Percentiles rank a stretch among this genome's conserved stretches.
These are phyloP conservation scores for Capsicum pubescens DNA, from an alignment of 257 asterid genomes.

Conservation along the genomic window DNA sequence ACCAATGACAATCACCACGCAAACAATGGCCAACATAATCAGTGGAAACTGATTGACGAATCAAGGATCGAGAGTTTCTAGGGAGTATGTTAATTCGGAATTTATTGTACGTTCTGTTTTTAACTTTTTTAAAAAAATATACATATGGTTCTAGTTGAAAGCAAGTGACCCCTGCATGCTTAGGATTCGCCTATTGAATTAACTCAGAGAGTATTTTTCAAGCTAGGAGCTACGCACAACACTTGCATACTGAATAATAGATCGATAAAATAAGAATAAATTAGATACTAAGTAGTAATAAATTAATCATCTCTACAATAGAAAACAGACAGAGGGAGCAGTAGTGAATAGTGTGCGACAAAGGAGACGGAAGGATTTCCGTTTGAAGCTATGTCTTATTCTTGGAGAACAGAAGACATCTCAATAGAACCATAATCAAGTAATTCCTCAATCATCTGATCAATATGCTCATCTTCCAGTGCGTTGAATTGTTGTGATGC, in stretches of 20 bases:
- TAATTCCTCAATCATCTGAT: slow-evolving; percentile 77
- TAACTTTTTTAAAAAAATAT: too few species aligned
- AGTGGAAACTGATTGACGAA: too few species aligned
- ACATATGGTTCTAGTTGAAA: neutral
- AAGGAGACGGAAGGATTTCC: neutral
- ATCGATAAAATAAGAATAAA: too few species aligned
- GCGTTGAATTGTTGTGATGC: slow-evolving; percentile 42
- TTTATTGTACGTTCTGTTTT: too few species aligned
- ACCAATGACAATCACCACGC: too few species aligned
- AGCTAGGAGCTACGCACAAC: neutral
- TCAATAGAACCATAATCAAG: slow-evolving; percentile 65
- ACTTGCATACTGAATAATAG: too few species aligned
- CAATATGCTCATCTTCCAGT: slow-evolving; percentile 67
- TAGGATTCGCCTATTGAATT: neutral
- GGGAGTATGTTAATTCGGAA: too few species aligned
- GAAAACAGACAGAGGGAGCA: too few species aligned
- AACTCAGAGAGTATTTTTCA: neutral
- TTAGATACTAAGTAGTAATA: too few species aligned
- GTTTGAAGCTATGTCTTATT: slow-evolving; percentile 27
- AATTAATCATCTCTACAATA: too few species aligned
- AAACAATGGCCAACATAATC: too few species aligned
- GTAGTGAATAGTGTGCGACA: neutral
- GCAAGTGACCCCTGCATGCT: neutral
- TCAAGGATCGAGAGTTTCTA: neutral
- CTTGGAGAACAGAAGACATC: slow-evolving; percentile 44